phyloP scores from a whole-genome alignment of 2,329 filamentous ascomycete genomes.

The Bipolaris zeicola region DNA sequence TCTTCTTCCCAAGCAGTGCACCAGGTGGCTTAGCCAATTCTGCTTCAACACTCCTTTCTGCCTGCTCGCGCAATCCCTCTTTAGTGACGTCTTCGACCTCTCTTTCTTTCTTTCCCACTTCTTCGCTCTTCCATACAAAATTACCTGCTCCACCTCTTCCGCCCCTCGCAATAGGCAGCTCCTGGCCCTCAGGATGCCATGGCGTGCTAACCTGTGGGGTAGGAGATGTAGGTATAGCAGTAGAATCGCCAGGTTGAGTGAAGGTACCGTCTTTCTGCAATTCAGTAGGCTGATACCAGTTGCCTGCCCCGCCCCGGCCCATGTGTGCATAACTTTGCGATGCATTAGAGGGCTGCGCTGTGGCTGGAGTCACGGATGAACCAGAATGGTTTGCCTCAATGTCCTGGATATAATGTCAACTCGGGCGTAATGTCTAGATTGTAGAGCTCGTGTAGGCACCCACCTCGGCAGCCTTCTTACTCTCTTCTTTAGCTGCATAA shows the following conservation, averaged over 20 bases:
- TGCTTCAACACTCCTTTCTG: slow-evolving; percentile 51
- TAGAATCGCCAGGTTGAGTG: slow-evolving; percentile 34
- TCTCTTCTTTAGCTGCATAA: slow-evolving; percentile 42
- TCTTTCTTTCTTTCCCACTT: slow-evolving; percentile 34
- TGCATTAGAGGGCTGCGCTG: slow-evolving; percentile 22
- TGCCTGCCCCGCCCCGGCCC: slow-evolving; percentile 55
- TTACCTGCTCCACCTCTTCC: slow-evolving; percentile 57
- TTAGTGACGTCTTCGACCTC: slow-evolving; percentile 27
- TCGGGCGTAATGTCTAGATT: background rate
- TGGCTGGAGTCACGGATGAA: slow-evolving; percentile 19
- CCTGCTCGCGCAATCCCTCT: slow-evolving; percentile 37
- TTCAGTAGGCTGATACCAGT: slow-evolving; percentile 53
- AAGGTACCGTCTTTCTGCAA: slow-evolving; percentile 50
- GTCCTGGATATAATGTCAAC: slow-evolving; percentile 36
- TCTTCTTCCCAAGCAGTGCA: slow-evolving; percentile 47
- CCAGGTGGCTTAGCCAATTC: slow-evolving; percentile 49
- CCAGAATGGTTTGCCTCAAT: slow-evolving; percentile 47
- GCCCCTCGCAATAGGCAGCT: slow-evolving; percentile 42
- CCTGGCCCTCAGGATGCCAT: slow-evolving; percentile 43
- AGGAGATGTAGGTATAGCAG: slow-evolving; percentile 32
- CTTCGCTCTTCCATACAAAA: slow-evolving; percentile 50
- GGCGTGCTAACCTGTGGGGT: slow-evolving; percentile 40
- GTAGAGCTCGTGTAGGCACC: background rate
- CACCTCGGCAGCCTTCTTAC: slow-evolving; percentile 40
- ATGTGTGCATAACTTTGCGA: slow-evolving; percentile 51